A percentile compares a stretch with the other conserved stretches of the same genome.
Conservation (phyloP, 2,329 filamentous ascomycete genomes). For the Talaromyces sp. region DNA sequence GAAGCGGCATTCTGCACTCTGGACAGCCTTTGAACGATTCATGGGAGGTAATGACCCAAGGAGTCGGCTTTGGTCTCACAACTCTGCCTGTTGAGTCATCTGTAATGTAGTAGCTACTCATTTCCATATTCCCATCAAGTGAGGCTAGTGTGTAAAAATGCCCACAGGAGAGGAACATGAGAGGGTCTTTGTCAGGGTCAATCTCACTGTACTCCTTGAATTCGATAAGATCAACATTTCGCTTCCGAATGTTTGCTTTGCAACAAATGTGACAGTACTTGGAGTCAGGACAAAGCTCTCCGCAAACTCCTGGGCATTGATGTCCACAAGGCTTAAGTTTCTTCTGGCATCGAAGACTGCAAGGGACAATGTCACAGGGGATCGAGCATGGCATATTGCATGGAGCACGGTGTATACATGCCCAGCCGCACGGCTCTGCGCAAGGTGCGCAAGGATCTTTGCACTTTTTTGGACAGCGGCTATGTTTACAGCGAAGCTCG, state of each 20-base stretch:
- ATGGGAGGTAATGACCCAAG: not conserved
- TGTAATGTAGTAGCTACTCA: slow-evolving; percentile 5
- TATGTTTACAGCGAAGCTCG: slow-evolving; percentile 12
- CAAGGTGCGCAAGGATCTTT: slow-evolving; percentile 14
- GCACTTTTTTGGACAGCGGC: slow-evolving; percentile 12
- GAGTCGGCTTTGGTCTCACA: not conserved
- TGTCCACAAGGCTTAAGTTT: slow-evolving; percentile 12
- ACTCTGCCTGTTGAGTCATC: not conserved
- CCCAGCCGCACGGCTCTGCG: slow-evolving; percentile 12
- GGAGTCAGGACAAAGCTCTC: slow-evolving; percentile 13
- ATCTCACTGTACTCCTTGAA: slow-evolving; percentile 5
- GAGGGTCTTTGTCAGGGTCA: slow-evolving; percentile 8
- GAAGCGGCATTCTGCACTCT: slow-evolving; percentile 11
- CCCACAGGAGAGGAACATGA: slow-evolving; percentile 12
- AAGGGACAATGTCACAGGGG: slow-evolving; percentile 14
- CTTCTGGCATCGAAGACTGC: slow-evolving; percentile 11
- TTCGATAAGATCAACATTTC: not conserved
- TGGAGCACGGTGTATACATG: slow-evolving; percentile 10
- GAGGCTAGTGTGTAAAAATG: slow-evolving; percentile 12
- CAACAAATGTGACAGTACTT: slow-evolving; percentile 9
- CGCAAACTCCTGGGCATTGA: slow-evolving; percentile 14
- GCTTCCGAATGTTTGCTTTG: not conserved
- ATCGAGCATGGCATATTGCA: slow-evolving; percentile 15
- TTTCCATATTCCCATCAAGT: slow-evolving; percentile 10
- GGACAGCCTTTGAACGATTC: slow-evolving; percentile 6